phyloP scores from a whole-genome alignment of 495 filamentous ascomycete species.

The Corynascus novoguineensis region DNA sequence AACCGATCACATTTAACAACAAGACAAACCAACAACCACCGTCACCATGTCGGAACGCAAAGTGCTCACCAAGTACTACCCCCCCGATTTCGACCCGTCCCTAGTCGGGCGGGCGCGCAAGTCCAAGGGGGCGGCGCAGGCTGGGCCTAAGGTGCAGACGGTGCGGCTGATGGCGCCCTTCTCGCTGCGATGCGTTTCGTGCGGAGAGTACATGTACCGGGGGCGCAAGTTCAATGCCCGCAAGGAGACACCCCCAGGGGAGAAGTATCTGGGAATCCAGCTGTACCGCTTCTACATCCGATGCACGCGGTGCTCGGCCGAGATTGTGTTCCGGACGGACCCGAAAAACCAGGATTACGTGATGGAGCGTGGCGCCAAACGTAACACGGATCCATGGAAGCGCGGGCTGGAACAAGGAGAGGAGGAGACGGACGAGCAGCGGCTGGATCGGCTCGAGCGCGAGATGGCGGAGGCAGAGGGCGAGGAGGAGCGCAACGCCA shows the following conservation, averaged over 20 bases:
- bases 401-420: conserved; percentile 41
- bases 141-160: conserved; percentile 73
- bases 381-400: conserved; percentile 92
- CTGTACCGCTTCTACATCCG: conserved; percentile 94
- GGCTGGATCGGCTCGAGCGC: conserved; percentile 74
- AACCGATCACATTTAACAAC: not conserved
- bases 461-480: conserved; percentile 60
- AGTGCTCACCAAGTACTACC: conserved; percentile 80
- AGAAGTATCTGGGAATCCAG: conserved; percentile 82
- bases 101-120: conserved; percentile 60
- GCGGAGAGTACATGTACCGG: conserved; percentile 95
- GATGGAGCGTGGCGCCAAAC: conserved; percentile 64
- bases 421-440: conserved; percentile 77
- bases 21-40: not conserved
- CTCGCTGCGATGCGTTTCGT: conserved; percentile 81
- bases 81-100: conserved; percentile 94
- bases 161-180: conserved; percentile 98
- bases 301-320: conserved; percentile 81
- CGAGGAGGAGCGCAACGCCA: conserved; percentile 74
- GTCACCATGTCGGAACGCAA: conserved; percentile 83
- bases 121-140: conserved; percentile 50
- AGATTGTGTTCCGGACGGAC: conserved; percentile 94
- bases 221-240: conserved; percentile 96
- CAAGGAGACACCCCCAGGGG: conserved; percentile 80
- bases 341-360: conserved; percentile 92